A percentile compares a stretch with the other conserved stretches of the same genome.
These are phyloP conservation scores for Trichoderma brevicompactum DNA, from an alignment of 2,329 filamentous ascomycete species.

Conservation along the genomic window DNA sequence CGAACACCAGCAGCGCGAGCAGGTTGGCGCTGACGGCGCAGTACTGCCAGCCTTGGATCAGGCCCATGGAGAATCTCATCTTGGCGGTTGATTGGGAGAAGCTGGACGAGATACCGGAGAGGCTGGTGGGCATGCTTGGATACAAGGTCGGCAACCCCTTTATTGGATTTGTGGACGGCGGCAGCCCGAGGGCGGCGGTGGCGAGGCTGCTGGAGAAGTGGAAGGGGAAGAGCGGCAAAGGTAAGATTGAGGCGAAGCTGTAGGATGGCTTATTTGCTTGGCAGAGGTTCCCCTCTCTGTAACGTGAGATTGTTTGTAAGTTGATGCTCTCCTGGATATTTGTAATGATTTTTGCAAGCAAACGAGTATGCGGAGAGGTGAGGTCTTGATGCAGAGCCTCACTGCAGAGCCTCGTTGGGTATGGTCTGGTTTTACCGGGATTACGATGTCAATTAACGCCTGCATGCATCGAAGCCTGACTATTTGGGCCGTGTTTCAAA, in stretches of 20 bases:
- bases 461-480: no score
- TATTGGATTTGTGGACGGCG: constrained; percentile 34
- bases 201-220: constrained; percentile 30
- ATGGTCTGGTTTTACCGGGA: no score
- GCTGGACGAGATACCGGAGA: constrained; percentile 33
- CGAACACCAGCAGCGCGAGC: constrained; percentile 38
- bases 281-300: no score
- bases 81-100: constrained; percentile 41
- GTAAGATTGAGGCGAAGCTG: neutral
- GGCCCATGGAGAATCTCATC: constrained; percentile 45
- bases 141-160: constrained; percentile 36
- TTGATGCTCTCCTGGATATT: no score
- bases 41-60: constrained; percentile 48
- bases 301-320: no score
- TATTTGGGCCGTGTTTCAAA: no score
- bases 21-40: constrained; percentile 46
- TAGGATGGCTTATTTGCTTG: neutral
- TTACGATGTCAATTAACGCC: no score
- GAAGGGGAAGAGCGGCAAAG: constrained; percentile 5
- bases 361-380: no score
- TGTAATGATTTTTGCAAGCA: no score
- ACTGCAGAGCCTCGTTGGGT: no score
- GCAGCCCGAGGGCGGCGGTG: constrained; percentile 33
- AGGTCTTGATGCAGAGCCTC: no score
- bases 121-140: constrained; percentile 36